Evolutionary conservation across 148 eudicot species (phyloP).

Genomic region (Simmondsia chinensis): DNA sequence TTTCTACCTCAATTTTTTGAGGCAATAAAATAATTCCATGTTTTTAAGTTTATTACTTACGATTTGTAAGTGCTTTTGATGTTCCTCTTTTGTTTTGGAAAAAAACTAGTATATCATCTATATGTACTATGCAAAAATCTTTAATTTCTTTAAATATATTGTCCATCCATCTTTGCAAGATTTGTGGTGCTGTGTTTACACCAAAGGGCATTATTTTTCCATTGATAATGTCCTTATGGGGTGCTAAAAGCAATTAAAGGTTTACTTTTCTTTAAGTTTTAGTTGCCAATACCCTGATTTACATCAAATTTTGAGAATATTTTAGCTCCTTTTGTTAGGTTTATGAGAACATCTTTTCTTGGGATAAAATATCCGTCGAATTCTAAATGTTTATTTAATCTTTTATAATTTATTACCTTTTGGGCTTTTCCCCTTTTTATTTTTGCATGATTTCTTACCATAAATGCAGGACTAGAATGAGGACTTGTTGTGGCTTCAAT

Average conservation of each 20-base stretch:
- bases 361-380: too few relatives aligned
- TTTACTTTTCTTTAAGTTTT: neutral
- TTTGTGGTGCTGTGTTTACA: neutral
- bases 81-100: neutral
- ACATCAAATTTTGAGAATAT: too few relatives aligned
- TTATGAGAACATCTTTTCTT: too few relatives aligned
- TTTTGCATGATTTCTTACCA: too few relatives aligned
- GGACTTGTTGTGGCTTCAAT: too few relatives aligned
- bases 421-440: too few relatives aligned
- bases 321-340: too few relatives aligned
- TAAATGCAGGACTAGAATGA: too few relatives aligned
- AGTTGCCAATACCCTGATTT: neutral
- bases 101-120: neutral
- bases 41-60: neutral
- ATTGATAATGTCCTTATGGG: neutral
- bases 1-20: neutral
- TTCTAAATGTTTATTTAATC: too few relatives aligned
- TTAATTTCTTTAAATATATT: neutral
- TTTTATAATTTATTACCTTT: too few relatives aligned
- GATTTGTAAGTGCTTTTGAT: neutral
- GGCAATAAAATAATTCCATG: neutral
- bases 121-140: neutral
- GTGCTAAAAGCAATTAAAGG: neutral
- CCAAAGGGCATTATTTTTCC: neutral
- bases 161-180: neutral